Evolutionary conservation across 1,284 basidiomycete species (phyloP), one percentile per base, ranked within the genome.

Genomic region (Ganoderma lucidum): DNA sequence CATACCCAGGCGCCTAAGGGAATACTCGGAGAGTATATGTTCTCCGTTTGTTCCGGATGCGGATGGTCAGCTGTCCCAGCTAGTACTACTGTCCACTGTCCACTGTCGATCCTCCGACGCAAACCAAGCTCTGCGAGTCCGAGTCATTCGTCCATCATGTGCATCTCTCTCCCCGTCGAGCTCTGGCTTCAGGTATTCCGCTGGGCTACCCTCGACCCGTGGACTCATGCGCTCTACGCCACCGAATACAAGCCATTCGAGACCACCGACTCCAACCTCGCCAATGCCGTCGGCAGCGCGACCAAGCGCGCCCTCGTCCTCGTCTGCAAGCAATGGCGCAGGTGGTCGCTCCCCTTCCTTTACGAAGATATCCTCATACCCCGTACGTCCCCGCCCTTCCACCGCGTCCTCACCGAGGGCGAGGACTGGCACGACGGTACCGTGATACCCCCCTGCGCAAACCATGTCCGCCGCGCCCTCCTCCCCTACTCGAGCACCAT

Each of bases 261-360:
- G 30, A 69, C 71, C 2, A 55, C 63, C n/a, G 55, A 62, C 55
- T 17, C 61, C 19, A 60, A 65, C 32, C 17, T 59, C n/a, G 68
- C 53, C 1, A 39, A 63, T n/a, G 55, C 51, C 28, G 68, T 70
- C 17, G 51, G 68, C 5, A 59, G 63, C 3, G 72, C 75, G 35
- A 80, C 82, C 44, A 85, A 83, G 75, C 74, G 78, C 55, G 77
- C 81, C 9, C 79, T 90, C 64, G 82, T 85, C 53, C 80, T 83
- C 63, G 90, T 91, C 37, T 91, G 89, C 77, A 85, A 83, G 61
- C 78, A 81, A 59, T 91, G 90, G 90, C 81, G 80, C 32, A 71
- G 74, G 14, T 83, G 88, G 74, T 80, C 84, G 1, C 78, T 76
- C 17, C 77, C 76, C 37, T 79, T 87, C 41, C 79, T 91, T 12